These are phyloP conservation scores for Coemansia sp. DNA, from an alignment of 192 early-diverging fungal genomes.

Conservation along the genomic window DNA sequence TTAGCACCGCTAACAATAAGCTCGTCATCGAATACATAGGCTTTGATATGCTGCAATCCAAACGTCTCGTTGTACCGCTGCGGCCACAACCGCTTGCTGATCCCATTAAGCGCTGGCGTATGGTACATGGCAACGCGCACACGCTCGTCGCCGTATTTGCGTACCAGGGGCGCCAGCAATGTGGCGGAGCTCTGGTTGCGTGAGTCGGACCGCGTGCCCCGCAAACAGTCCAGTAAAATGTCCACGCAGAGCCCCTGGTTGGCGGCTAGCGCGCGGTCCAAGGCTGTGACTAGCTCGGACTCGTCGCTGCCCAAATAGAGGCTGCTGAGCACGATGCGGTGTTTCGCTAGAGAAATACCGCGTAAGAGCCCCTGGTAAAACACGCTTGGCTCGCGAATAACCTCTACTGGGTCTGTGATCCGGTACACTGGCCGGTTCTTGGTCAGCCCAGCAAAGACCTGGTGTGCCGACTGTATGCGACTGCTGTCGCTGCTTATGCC, in stretches of 20 bases:
- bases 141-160: constrained; percentile 36
- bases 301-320: constrained; percentile 88
- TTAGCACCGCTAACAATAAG: constrained; percentile 83
- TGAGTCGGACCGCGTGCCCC: constrained; percentile 68
- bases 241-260: constrained; percentile 59
- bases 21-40: constrained; percentile 86
- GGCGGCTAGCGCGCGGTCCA: constrained; percentile 58
- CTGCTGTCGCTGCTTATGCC: not conserved
- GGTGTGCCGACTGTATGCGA: constrained; percentile 20
- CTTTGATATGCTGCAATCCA: constrained; percentile 94
- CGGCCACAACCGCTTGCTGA: constrained; percentile 71
- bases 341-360: constrained; percentile 67
- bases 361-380: constrained; percentile 56
- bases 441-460: constrained; percentile 33
- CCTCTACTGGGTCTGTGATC: constrained; percentile 38
- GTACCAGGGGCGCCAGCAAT: constrained; percentile 53
- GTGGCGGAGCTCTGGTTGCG: constrained; percentile 62
- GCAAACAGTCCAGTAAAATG: constrained; percentile 85
- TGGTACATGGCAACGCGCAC: constrained; percentile 80
- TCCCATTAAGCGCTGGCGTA: constrained; percentile 74
- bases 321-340: constrained; percentile 78
- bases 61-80: constrained; percentile 89
- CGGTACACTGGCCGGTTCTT: constrained; percentile 38
- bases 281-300: constrained; percentile 63
- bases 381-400: constrained; percentile 55